phyloP scores from a whole-genome alignment of 2,329 filamentous ascomycete genomes.

The Exserohilum rostratum region DNA sequence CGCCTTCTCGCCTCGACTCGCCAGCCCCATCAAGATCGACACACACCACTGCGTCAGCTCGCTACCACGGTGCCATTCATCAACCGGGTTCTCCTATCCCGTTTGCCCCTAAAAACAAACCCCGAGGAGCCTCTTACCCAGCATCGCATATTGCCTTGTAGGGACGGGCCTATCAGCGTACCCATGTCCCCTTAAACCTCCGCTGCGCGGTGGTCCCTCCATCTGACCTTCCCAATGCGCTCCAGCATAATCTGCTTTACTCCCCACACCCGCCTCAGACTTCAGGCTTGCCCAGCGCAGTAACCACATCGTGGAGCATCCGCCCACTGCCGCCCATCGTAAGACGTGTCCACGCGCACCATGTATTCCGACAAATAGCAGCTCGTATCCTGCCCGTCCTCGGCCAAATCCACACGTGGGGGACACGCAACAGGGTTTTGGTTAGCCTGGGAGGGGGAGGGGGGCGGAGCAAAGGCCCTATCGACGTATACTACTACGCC shows the following conservation, averaged over 20 bases:
- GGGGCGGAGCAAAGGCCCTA: neutral
- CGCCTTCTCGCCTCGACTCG: neutral
- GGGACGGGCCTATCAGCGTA: neutral
- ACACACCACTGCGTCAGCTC: constrained; percentile 1
- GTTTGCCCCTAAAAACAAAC: neutral
- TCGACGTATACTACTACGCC: too few species aligned
- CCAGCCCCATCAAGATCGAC: neutral
- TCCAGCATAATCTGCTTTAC: constrained; percentile 3
- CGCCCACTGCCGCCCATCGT: constrained; percentile 1
- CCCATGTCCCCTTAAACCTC: constrained; percentile 4
- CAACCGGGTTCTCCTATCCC: constrained; percentile 5
- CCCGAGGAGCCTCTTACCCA: neutral
- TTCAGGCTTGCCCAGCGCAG: constrained; percentile 10
- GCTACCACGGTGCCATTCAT: neutral
- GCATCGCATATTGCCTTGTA: neutral
- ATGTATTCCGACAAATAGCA: neutral
- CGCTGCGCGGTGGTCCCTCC: neutral
- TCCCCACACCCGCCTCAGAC: constrained; percentile 4
- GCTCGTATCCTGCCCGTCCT: neutral
- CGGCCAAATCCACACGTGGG: neutral
- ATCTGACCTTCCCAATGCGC: constrained; percentile 2
- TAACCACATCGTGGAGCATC: neutral
- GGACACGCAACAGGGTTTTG: neutral
- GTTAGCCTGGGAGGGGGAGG: neutral
- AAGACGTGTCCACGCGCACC: neutral